These are phyloP conservation scores for Rubus idaeus DNA, from an alignment of 306 rosid species.

Conservation along the genomic window DNA sequence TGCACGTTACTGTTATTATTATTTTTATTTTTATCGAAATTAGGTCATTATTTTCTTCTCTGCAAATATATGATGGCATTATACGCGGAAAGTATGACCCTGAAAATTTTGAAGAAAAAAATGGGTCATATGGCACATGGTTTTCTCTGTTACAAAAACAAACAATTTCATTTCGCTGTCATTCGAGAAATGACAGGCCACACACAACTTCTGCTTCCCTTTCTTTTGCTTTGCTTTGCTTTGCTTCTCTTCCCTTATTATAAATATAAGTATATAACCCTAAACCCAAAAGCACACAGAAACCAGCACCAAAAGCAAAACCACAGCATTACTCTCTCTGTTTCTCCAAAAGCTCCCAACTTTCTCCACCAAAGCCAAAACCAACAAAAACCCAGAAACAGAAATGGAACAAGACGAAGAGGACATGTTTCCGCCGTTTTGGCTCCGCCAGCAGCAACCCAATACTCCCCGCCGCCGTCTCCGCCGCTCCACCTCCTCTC, in stretches of 20 bases:
- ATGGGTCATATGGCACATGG: conserved; percentile 19
- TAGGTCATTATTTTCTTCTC: background rate
- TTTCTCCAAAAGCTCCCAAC: background rate
- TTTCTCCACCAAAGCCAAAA: background rate
- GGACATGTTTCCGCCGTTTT: conserved; percentile 45
- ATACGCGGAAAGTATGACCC: conserved; percentile 11
- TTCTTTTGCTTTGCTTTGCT: background rate
- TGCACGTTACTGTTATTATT: background rate
- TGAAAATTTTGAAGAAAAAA: background rate
- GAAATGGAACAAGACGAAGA: conserved; percentile 54
- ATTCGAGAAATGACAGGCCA: conserved; percentile 44
- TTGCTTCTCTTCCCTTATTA: background rate
- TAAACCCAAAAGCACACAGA: background rate
- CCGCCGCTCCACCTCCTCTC: conserved; percentile 50
- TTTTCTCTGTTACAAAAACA: conserved; percentile 8
- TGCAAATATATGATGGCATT: background rate
- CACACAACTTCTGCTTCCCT: conserved; percentile 2
- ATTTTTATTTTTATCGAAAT: background rate
- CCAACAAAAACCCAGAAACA: conserved; percentile 20
- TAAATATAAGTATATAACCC: conserved; percentile 13
- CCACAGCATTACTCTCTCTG: background rate
- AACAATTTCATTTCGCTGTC: conserved; percentile 41
- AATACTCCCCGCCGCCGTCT: conserved; percentile 18
- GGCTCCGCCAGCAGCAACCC: conserved; percentile 43
- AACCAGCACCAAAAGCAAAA: background rate